Base-by-base conservation (phyloP, 768 basidiomycete species). In the Russula compacta region DNA sequence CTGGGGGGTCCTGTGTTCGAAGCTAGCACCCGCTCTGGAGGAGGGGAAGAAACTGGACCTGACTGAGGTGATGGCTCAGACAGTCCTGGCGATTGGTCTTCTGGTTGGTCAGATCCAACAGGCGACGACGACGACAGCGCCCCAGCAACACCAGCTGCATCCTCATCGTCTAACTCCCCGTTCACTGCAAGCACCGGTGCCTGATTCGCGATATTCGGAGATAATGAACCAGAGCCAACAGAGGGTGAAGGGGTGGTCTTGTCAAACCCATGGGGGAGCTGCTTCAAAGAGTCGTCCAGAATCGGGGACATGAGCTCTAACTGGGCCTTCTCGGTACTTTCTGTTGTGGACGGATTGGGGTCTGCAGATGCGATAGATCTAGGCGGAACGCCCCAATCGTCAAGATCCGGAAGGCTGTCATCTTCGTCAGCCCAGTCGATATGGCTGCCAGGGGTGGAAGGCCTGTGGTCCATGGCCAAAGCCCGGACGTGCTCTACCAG, bases 351-450 rank as follows among this genome's bases (percentile, higher is more conserved):
- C 1, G 64, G 43, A 46, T 53, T 44, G 36, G 59, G 33, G 6
- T 50, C 36, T 35, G 59, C 60, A 5, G 67, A 35, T 21, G 64
- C 60, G 47, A 46, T 63, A 57, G 73, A 71, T 19, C 71, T 73
- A 17, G 83, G 76, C 19, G 77, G 77, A 48, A 90, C 81, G 19
- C 85, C 89, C 91, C 91, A 93, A 69, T 93, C 91, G 69, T 92
- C 83, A 32, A 93, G 77, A 72, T 90, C 88, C 6, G 91, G 90
- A 2, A 93, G 75, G 63, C 81, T 84, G 62, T 82, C 81, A 64
- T 92, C 89, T 59, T 93, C 90, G 66, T 92, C 89, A 44, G 91
- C 91, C 91, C 91, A 93, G 72, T 92, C 89, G 60, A 92, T 86
- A 65, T 92, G 89, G 60, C 83, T 87, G 38, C 84, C 86, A 14